phyloP scores from a whole-genome alignment of 1,139 yeast genomes.

The Taphrina wiesneri region DNA sequence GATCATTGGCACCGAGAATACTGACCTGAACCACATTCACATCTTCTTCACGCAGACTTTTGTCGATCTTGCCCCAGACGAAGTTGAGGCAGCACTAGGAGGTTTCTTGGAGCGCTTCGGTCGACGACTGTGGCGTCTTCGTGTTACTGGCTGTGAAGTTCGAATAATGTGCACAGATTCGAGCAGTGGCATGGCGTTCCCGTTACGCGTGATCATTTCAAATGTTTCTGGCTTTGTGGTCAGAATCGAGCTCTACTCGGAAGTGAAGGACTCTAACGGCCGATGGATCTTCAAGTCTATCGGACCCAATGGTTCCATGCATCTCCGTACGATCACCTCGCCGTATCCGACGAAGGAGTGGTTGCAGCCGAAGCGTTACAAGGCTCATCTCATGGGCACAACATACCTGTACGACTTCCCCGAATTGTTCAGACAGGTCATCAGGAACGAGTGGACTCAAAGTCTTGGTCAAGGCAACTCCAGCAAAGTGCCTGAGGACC shows the following conservation, averaged over 20 bases:
- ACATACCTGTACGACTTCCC: conserved; percentile 99
- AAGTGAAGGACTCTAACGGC: conserved; percentile 84
- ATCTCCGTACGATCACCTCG: conserved; percentile 88
- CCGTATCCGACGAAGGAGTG: conserved; percentile 98
- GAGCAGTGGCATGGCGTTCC: conserved; percentile 81
- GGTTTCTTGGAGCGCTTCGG: conserved; percentile 98
- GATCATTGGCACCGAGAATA: conserved; percentile 88
- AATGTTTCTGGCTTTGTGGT: conserved; percentile 97
- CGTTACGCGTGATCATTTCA: conserved; percentile 92
- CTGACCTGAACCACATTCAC: conserved; percentile 94
- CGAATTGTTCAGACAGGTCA: conserved; percentile 93
- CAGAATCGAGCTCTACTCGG: conserved; percentile 90
- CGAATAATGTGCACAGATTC: conserved; percentile 94
- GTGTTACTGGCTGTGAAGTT: conserved; percentile 96
- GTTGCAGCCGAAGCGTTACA: conserved; percentile 96
- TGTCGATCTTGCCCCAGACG: conserved; percentile 80
- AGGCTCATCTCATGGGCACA: conserved; percentile 97
- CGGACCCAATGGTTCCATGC: conserved; percentile 90
- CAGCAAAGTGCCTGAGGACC: conserved; percentile 68
- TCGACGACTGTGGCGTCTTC: conserved; percentile 90
- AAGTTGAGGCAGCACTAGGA: conserved; percentile 96
- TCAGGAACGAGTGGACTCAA: conserved; percentile 79
- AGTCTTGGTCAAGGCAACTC: conserved; percentile 40
- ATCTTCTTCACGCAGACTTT: conserved; percentile 94
- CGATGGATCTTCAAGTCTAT: conserved; percentile 96